A percentile compares a stretch with the other conserved stretches of the same genome.
Conservation (phyloP, 2,329 filamentous ascomycete species). For the Coniochaeta ligniaria region DNA sequence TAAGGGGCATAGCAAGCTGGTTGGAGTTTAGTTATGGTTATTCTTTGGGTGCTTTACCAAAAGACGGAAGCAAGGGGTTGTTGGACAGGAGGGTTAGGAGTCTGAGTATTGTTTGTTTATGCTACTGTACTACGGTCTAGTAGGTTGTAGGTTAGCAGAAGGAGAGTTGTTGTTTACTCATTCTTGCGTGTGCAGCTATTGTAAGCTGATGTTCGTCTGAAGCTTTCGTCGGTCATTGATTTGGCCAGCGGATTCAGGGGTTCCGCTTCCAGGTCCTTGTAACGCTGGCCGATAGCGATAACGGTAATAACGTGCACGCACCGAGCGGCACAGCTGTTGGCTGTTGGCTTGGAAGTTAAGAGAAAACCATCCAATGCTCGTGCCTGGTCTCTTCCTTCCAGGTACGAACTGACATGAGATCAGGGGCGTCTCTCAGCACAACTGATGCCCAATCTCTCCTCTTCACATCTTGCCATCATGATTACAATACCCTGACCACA, state of each 20-base stretch:
- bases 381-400: neutral
- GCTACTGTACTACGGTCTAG: neutral
- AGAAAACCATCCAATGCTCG: neutral
- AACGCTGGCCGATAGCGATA: neutral
- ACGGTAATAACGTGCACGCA: too few relatives aligned
- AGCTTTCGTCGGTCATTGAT: neutral
- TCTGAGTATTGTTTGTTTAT: neutral
- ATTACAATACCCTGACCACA: neutral
- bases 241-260: neutral
- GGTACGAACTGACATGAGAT: neutral
- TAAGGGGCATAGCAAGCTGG: constrained; percentile 1
- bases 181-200: neutral
- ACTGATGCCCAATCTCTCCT: neutral
- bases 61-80: neutral
- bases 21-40: neutral
- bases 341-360: too few relatives aligned
- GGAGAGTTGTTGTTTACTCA: neutral
- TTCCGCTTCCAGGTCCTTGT: neutral
- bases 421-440: neutral
- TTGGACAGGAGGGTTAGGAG: neutral
- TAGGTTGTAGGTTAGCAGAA: neutral
- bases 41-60: neutral
- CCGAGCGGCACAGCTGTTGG: too few relatives aligned
- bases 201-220: too few relatives aligned
- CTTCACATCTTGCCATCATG: neutral